Percentiles rank a stretch among this genome's conserved stretches.
These are phyloP conservation scores for Fragilaria radians DNA, from an alignment of 108 stramenopile species.

Conservation along the genomic window DNA sequence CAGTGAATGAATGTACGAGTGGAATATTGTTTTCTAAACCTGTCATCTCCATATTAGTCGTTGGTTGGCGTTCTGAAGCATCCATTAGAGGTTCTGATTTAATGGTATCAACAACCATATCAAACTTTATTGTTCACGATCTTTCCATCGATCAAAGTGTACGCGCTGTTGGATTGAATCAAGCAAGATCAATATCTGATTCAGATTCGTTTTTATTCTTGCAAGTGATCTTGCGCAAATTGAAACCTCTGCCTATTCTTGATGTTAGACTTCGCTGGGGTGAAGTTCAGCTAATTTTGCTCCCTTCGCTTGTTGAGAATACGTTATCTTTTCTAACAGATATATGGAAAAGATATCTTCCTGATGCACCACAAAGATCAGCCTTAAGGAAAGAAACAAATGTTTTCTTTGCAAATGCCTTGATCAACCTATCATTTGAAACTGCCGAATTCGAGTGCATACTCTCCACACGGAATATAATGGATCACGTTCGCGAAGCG, in stretches of 20 bases:
- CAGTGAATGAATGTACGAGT: slow-evolving; percentile 6
- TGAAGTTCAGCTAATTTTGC: slow-evolving; percentile 24
- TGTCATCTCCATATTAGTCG: slow-evolving; percentile 21
- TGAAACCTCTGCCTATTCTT: neutral
- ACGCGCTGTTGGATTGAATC: slow-evolving; percentile 28
- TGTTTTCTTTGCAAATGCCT: too few relatives aligned
- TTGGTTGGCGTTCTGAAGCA: slow-evolving; percentile 5
- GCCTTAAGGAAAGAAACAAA: too few relatives aligned
- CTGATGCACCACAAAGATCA: neutral
- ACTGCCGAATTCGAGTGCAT: slow-evolving; percentile 36
- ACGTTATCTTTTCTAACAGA: slow-evolving; percentile 10
- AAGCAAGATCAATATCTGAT: neutral
- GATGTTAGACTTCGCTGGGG: slow-evolving; percentile 27
- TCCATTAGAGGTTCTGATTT: neutral
- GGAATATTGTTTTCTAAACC: slow-evolving; percentile 20
- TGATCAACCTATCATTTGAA: slow-evolving; percentile 4
- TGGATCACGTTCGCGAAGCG: slow-evolving; percentile 15
- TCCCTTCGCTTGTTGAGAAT: slow-evolving; percentile 31
- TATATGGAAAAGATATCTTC: slow-evolving; percentile 1
- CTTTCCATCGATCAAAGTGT: slow-evolving; percentile 25
- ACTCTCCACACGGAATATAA: slow-evolving; percentile 28
- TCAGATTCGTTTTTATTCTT: slow-evolving; percentile 22
- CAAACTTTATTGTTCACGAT: slow-evolving; percentile 24
- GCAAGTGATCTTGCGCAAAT: slow-evolving; percentile 9
- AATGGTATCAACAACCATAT: slow-evolving; percentile 13